Conservation (phyloP, 306 rosid genomes). For the Corylus heterophylla region DNA sequence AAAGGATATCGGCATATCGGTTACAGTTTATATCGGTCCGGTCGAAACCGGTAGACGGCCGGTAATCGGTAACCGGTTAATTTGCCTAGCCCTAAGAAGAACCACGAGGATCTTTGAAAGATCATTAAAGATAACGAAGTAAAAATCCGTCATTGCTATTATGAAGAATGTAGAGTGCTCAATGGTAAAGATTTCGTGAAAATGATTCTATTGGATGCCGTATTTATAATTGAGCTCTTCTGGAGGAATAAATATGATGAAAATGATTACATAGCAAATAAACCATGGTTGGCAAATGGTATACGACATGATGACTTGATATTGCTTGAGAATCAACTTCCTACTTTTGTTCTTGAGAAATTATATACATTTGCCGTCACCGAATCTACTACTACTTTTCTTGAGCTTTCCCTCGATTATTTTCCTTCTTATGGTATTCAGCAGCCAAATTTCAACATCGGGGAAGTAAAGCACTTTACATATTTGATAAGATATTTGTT, state of each 20-base stretch:
- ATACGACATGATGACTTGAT: conserved; percentile 26
- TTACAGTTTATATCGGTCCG: too few relatives aligned
- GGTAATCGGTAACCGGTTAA: too few relatives aligned
- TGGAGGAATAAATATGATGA: not conserved
- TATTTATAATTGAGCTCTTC: conserved; percentile 34
- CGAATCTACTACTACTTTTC: not conserved
- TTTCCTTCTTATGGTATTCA: not conserved
- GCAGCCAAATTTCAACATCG: too few relatives aligned
- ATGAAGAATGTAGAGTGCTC: not conserved
- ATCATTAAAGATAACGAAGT: not conserved
- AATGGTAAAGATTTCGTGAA: not conserved
- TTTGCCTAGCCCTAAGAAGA: too few relatives aligned
- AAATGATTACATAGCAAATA: not conserved
- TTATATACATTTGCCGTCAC: not conserved
- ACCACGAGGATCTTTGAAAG: not conserved
- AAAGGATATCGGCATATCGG: too few relatives aligned
- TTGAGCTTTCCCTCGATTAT: not conserved
- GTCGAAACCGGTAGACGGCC: too few relatives aligned
- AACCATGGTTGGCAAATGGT: not conserved
- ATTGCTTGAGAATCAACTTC: conserved; percentile 39
- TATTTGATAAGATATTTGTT: not conserved
- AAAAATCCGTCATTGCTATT: not conserved
- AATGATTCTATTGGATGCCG: conserved; percentile 19
- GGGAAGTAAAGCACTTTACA: not conserved
- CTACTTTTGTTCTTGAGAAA: conserved; percentile 12